A percentile compares a stretch with the other conserved stretches of the same genome.
Evolutionary conservation across 108 stramenopile species (phyloP).

Genomic region (Conticribra weissflogii): DNA sequence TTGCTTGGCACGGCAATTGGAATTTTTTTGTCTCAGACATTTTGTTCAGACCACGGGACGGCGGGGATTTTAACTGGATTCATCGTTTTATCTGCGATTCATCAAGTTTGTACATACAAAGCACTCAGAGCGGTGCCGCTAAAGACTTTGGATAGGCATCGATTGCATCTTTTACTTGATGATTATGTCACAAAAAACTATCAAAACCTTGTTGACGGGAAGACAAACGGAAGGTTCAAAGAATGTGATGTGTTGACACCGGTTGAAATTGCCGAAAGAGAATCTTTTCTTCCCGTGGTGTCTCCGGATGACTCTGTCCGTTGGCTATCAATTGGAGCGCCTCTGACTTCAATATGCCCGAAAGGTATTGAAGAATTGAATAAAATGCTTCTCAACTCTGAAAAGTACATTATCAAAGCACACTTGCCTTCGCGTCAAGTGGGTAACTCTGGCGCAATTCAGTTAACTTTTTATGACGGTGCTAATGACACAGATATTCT

Average conservation of each 20-base stretch:
- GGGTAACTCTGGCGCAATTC: slow-evolving; percentile 19
- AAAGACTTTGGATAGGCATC: slow-evolving; percentile 79
- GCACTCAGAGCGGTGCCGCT: slow-evolving; percentile 79
- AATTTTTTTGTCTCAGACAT: slow-evolving; percentile 73
- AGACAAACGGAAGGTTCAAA: background rate
- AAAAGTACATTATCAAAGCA: slow-evolving; percentile 45
- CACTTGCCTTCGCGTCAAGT: background rate
- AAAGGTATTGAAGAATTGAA: slow-evolving; percentile 46
- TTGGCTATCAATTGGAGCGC: slow-evolving; percentile 69
- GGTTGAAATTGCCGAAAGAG: slow-evolving; percentile 56
- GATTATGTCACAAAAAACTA: slow-evolving; percentile 43
- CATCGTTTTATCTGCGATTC: slow-evolving; percentile 63
- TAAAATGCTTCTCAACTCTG: slow-evolving; percentile 23
- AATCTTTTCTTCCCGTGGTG: slow-evolving; percentile 68
- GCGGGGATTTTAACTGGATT: slow-evolving; percentile 41
- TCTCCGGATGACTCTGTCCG: slow-evolving; percentile 33
- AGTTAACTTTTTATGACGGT: slow-evolving; percentile 48
- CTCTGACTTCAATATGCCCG: slow-evolving; percentile 52
- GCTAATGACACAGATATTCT: slow-evolving; percentile 64
- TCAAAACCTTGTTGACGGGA: slow-evolving; percentile 8
- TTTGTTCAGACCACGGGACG: slow-evolving; percentile 47
- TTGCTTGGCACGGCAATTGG: slow-evolving; percentile 90
- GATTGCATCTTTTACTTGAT: slow-evolving; percentile 64
- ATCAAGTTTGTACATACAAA: slow-evolving; percentile 80
- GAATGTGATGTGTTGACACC: slow-evolving; percentile 39